phyloP scores from a whole-genome alignment of 2,329 filamentous ascomycete species.

The Triangularia setosa region DNA sequence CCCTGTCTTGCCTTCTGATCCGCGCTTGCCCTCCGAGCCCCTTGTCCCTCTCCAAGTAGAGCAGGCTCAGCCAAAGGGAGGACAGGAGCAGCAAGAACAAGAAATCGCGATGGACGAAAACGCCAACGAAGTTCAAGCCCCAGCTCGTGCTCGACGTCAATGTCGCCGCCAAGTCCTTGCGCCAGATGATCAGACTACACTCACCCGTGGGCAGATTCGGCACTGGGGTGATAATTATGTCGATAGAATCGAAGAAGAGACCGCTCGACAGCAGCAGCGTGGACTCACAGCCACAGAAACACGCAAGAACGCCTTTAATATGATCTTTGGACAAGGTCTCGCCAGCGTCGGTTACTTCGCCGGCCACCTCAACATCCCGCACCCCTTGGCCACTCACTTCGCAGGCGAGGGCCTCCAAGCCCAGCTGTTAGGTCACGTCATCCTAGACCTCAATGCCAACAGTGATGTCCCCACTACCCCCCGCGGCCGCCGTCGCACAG shows the following conservation, averaged over 20 bases:
- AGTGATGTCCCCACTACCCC: conserved; percentile 13
- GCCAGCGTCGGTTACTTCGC: conserved; percentile 34
- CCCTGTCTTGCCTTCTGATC: conserved; percentile 35
- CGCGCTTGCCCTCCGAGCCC: conserved; percentile 30
- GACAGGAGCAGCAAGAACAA: conserved; percentile 6
- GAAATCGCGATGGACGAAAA: conserved; percentile 9
- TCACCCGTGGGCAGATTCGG: conserved; percentile 37
- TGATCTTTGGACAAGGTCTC: conserved; percentile 39
- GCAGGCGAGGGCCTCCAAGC: conserved; percentile 42
- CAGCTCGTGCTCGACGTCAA: conserved; percentile 24
- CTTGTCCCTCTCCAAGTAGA: conserved; percentile 6
- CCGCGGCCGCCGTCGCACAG: conserved; percentile 39
- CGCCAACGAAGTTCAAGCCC: conserved; percentile 8
- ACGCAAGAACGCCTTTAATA: conserved; percentile 39
- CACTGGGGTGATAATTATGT: conserved; percentile 43
- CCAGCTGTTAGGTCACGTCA: conserved; percentile 33
- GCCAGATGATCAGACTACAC: conserved; percentile 32
- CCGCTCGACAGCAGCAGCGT: conserved; percentile 25
- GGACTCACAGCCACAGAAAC: conserved; percentile 34
- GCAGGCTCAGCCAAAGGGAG: conserved; percentile 13
- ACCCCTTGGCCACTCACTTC: conserved; percentile 46
- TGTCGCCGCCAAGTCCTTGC: conserved; percentile 28
- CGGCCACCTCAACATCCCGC: conserved; percentile 30
- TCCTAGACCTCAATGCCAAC: conserved; percentile 19
- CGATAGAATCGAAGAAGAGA: conserved; percentile 50